Evolutionary conservation across 2,329 filamentous ascomycete species (phyloP), one percentile per base, ranked within the genome.

Genomic region (Chrysoporthe deuterocubensis): DNA sequence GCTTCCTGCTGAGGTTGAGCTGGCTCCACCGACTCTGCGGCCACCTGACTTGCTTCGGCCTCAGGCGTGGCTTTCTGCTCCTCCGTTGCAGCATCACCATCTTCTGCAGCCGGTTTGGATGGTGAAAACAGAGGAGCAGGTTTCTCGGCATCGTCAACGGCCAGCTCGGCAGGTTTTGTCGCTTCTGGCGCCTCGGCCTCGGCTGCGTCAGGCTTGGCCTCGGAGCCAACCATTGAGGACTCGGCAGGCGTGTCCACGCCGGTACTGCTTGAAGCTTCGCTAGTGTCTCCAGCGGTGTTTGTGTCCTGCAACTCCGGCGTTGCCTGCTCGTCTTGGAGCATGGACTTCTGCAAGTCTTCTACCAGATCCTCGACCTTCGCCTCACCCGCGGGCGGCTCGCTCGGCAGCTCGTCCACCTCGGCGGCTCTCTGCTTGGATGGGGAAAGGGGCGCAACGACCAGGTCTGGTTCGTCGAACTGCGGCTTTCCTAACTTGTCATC

Each of bases 111-210:
- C 14, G 46, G 18, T 42, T 63, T 56, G 2, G 56, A 13, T n/a
- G 64, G 66, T 2, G 74, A 74, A 58, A 90, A 91, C 5, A 91
- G 79, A 26, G 90, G 89, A 1, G 88, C 85, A 4, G 90, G 89
- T 60, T 85, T 88, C 71, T 91, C 69, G n/a, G 44, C 65, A 48
- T 46, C 89, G 69, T 89, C 87, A 16, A 86, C 79, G 14, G 71
- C 73, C 37, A 72, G 67, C 16, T 71, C 72, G 44, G 72, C 44
- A 9, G 50, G 62, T 48, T 71, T 72, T 11, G 52, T 3, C 21
- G 26, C 42, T 18, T 72, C 68, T 9, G 60, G 54, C n/a, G 61
- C 46, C 11, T 57, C 50, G 26, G 70, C 42, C 13, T 74, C 70
- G 62, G 52, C 72, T 58, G 65, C 60, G 11, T 64, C 62, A 32